Evolutionary conservation across 2,329 filamentous ascomycete genomes (phyloP).

Genomic region (Dryadomyces sulphureus): DNA sequence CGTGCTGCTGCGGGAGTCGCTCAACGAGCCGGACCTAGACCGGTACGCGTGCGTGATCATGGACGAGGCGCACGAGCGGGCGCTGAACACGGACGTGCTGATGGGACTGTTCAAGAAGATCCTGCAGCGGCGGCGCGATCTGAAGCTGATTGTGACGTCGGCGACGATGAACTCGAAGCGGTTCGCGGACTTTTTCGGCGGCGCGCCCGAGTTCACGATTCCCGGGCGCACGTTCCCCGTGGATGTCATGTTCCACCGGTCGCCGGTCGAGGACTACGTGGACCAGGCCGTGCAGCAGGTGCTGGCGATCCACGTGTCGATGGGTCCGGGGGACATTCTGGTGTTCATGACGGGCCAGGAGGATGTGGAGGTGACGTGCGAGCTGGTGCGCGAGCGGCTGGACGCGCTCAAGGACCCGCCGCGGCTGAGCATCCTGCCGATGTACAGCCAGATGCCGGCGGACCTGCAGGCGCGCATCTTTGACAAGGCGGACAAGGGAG

Average conservation of each 20-base stretch:
- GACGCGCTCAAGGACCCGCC: slow-evolving; percentile 86
- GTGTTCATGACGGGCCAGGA: slow-evolving; percentile 99
- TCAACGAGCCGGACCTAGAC: slow-evolving; percentile 85
- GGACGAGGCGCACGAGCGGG: slow-evolving; percentile 97
- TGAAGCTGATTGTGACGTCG: slow-evolving; percentile 95
- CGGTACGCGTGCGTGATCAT: slow-evolving; percentile 98
- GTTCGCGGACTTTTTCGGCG: slow-evolving; percentile 91
- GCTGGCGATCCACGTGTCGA: slow-evolving; percentile 88
- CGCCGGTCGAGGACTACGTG: slow-evolving; percentile 93
- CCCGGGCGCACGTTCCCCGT: slow-evolving; percentile 94
- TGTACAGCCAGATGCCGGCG: slow-evolving; percentile 99
- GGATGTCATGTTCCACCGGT: slow-evolving; percentile 88
- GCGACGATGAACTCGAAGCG: slow-evolving; percentile 97
- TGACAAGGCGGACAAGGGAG: slow-evolving; percentile 74
- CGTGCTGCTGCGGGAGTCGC: slow-evolving; percentile 79
- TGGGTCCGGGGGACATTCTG: slow-evolving; percentile 82
- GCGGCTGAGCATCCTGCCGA: slow-evolving; percentile 85
- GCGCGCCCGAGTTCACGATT: slow-evolving; percentile 91
- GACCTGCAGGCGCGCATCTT: slow-evolving; percentile 98
- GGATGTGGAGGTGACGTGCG: slow-evolving; percentile 94
- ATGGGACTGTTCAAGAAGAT: slow-evolving; percentile 99
- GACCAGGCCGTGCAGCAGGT: slow-evolving; percentile 95
- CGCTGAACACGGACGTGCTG: slow-evolving; percentile 89
- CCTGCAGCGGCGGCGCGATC: slow-evolving; percentile 68
- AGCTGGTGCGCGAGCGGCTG: slow-evolving; percentile 75